Evolutionary conservation across 768 basidiomycete genomes (phyloP), one percentile per base, ranked within the genome.

Genomic region (Gyrodon lividus): DNA sequence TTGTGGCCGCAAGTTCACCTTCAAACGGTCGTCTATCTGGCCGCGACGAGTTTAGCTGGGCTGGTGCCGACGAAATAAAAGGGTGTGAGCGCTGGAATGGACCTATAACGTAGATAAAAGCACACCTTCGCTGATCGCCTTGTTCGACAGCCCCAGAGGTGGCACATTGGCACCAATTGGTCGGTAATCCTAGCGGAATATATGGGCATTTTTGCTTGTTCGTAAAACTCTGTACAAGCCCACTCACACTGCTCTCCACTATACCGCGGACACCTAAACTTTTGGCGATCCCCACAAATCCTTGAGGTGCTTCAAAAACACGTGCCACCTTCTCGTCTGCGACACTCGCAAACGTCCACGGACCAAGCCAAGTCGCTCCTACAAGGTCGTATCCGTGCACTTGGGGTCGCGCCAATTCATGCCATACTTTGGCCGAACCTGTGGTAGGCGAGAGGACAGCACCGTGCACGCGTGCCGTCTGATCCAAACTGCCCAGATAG

Each of bases 301-400:
- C 78, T 17, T 77, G 77, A 6, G 97, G 90, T 8, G 95, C 94
- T 63, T 94, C 93, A 55, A 99, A 99, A 0, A 98, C 83, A 37
- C 97, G 82, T 12, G 84, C 83, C 10, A 98, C 93, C 69, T 98
- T 98, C 70, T 99, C 97, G 61, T 99, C 97, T 9, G 94, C 93
- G 41, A 93, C 86, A 59, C 91, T 95, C 17, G 86, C 87, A 64
- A 98, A 96, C 26, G 80, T 83, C 41, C 93, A 73, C 0, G 87
- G 74, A 51, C 80, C 77, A 41, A 96, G 76, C 67, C 92, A 95
- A 3, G 80, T 81, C 6, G 82, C 86, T 48, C 85, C 87, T 16
- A 95, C 75, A 33, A 98, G 73, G 62, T 98, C 94, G 67, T 98
- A 98, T 6, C 97, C 97, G 70, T 99, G 97, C 16, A 98, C 85